Conservation (phyloP, 345 rosid genomes). For the Adansonia digitata region DNA sequence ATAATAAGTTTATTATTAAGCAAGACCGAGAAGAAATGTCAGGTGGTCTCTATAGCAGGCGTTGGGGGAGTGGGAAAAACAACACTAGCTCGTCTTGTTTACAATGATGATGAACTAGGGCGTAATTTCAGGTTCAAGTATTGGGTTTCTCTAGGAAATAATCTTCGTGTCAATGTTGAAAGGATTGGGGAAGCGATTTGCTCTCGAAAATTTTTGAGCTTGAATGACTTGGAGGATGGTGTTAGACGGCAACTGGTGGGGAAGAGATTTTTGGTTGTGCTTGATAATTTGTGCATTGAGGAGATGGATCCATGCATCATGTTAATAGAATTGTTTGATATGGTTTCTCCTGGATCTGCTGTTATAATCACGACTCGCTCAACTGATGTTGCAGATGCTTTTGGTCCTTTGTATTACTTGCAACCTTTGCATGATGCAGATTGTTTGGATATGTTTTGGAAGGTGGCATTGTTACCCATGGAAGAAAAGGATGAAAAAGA, state of each 20-base stretch:
- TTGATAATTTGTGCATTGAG: slow-evolving; percentile 23
- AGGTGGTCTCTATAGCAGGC: background rate
- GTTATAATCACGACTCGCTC: slow-evolving; percentile 18
- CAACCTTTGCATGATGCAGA: slow-evolving; percentile 8
- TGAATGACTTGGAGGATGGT: background rate
- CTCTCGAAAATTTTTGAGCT: background rate
- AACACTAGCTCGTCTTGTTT: slow-evolving; percentile 3
- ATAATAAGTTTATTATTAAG: slow-evolving; percentile 20
- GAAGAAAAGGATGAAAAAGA: background rate
- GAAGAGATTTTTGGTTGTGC: slow-evolving; percentile 20
- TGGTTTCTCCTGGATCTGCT: slow-evolving; percentile 9
- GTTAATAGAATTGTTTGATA: background rate
- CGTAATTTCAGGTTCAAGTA: background rate
- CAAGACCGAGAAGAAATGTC: background rate
- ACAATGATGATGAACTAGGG: background rate
- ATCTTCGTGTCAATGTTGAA: background rate
- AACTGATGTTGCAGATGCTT: background rate
- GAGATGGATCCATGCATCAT: background rate
- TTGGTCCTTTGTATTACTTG: slow-evolving; percentile 6
- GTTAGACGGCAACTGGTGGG: background rate
- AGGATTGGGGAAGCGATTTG: background rate
- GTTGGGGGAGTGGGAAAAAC: slow-evolving; percentile 5
- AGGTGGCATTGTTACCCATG: background rate
- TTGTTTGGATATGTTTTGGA: slow-evolving; percentile 18
- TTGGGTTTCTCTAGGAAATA: slow-evolving; percentile 16